Evolutionary conservation across 1,284 basidiomycete species (phyloP).

Genomic region (Peniophora sp.): DNA sequence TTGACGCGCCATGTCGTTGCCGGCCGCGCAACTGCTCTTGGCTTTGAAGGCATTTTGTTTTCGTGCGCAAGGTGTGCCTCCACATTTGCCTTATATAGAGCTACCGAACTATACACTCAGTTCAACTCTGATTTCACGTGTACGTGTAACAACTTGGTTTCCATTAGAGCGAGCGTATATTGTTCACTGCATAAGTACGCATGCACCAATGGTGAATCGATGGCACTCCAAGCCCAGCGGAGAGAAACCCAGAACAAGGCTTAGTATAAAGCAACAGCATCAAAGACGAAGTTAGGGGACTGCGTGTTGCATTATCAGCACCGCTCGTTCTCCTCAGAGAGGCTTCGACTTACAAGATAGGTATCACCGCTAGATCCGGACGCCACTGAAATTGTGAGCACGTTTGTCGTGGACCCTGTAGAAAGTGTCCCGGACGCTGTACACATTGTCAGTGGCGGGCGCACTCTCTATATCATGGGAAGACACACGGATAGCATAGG

Average conservation of each 20-base stretch:
- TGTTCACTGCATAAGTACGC: too few species aligned
- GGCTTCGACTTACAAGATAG: neutral
- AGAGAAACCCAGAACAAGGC: neutral
- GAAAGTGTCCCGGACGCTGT: neutral
- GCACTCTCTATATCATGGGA: neutral
- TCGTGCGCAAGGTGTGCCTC: too few species aligned
- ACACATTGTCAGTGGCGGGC: too few species aligned
- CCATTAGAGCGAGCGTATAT: too few species aligned
- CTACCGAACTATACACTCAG: too few species aligned
- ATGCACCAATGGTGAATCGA: too few species aligned
- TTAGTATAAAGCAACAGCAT: neutral
- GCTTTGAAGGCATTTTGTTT: too few species aligned
- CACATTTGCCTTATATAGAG: too few species aligned
- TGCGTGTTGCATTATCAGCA: neutral
- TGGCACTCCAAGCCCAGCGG: neutral
- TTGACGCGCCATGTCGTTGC: too few species aligned
- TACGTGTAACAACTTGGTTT: too few species aligned
- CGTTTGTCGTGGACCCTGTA: neutral
- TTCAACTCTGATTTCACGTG: too few species aligned
- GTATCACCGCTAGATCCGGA: neutral
- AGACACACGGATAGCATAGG: neutral
- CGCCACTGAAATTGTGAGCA: neutral
- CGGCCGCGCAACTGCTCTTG: too few species aligned
- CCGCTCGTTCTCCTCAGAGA: neutral
- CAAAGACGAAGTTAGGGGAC: neutral